Evolutionary conservation across 2,329 filamentous ascomycete species (phyloP).

Genomic region (Coccinonectria pachysandricola): DNA sequence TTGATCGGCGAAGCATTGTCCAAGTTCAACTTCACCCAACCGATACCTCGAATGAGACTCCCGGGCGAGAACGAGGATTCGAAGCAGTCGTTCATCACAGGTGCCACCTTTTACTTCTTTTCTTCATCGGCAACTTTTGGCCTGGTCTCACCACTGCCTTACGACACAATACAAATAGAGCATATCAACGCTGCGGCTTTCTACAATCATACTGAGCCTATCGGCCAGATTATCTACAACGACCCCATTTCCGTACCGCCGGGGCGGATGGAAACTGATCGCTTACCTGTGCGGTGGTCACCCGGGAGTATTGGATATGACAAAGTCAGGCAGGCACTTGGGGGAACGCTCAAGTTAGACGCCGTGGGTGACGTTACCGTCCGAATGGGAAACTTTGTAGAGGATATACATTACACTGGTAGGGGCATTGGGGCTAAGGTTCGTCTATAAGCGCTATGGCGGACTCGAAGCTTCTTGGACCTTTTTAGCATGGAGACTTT

Average conservation of each 20-base stretch:
- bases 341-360: slow-evolving; percentile 68
- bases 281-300: slow-evolving; percentile 73
- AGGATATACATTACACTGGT: slow-evolving; percentile 61
- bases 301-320: slow-evolving; percentile 72
- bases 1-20: slow-evolving; percentile 63
- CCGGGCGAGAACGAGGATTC: slow-evolving; percentile 37
- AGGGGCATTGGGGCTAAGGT: slow-evolving; percentile 58
- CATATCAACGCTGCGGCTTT: slow-evolving; percentile 74
- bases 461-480: too few species aligned
- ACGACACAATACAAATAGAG: slow-evolving; percentile 67
- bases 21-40: slow-evolving; percentile 58
- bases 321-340: slow-evolving; percentile 67
- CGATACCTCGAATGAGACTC: slow-evolving; percentile 55
- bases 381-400: slow-evolving; percentile 62
- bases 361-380: slow-evolving; percentile 68
- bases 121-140: slow-evolving; percentile 80
- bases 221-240: slow-evolving; percentile 69
- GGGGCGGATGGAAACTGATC: slow-evolving; percentile 60
- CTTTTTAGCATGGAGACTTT: slow-evolving; percentile 4
- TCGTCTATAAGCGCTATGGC: slow-evolving; percentile 18
- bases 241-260: slow-evolving; percentile 68
- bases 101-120: slow-evolving; percentile 77
- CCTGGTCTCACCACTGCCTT: slow-evolving; percentile 65
- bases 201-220: slow-evolving; percentile 68
- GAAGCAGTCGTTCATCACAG: slow-evolving; percentile 62